Evolutionary conservation across 371 early-diverging fungal genomes (phyloP), one percentile per base, ranked within the genome.

Genomic region (Mortierella sp.): DNA sequence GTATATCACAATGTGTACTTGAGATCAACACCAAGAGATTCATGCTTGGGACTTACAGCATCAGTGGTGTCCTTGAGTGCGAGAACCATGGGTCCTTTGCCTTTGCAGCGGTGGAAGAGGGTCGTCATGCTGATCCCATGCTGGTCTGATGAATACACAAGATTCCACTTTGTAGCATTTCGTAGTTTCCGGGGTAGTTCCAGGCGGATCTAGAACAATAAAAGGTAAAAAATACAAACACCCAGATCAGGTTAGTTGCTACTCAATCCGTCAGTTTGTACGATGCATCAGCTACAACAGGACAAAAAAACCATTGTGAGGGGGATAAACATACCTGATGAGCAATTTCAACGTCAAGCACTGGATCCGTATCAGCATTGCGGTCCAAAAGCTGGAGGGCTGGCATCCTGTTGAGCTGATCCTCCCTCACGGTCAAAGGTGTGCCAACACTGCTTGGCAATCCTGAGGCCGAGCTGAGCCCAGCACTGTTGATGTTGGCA

Each of bases 61-160:
- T 92, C 90, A 70, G 90, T 87, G 24, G 89, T 88, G 78, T 96
- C 96, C 74, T 94, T 95, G 72, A 96, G 91, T 16, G 93, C 92
- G 72, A 96, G 82, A 16, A 96, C 75, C 80, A 93, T 90, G 8
- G 96, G 95, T 0, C 95, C 95, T 78, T 93, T 93, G 78, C 85
- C 86, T 73, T 90, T 90, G 70, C 91, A 91, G 6, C 89, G 88
- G 38, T 91, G 86, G 82, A 94, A 96, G 77, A 99, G 90, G 2
- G 97, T 98, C 68, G 93, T 86, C 77, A 98, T 87, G 83, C 96
- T 95, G 49, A 96, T 94, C 0, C 99, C 99, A 87, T 99, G 98
- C 80, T 97, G 96, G 76, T 97, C 97, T 44, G 97, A 90, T 72
- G 95, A 95, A 88, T 99, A 99, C 6, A 96, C 77, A 18, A 99